Base-by-base conservation (phyloP, 495 filamentous ascomycete species). In the Penicillium canariense region DNA sequence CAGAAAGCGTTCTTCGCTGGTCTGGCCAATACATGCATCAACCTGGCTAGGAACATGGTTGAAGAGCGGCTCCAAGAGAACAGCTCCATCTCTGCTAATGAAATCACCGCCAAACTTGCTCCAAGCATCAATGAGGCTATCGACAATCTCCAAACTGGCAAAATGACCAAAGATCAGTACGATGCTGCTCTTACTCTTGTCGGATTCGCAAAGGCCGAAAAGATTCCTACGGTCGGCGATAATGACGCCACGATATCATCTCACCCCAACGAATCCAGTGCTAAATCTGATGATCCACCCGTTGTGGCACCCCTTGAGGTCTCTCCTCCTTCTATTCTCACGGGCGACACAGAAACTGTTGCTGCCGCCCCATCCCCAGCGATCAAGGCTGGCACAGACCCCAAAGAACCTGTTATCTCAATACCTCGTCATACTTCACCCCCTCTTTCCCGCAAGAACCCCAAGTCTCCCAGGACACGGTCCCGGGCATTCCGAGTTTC, bases 141-240 rank as follows among this genome's bases (percentile, higher is more conserved):
- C 6, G 27, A 43, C 5, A 48, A 50, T 26, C 45, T 56, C 1
- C 22, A 46, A 8, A 38, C 48, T 11, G 50, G 45, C 15, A 48
- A 42, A 26, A 22, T 43, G 5, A 36, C 42, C 14, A 35, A 34
- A 10, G 39, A 46, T 4, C 40, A 56, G 7, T 61, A 58, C 27
- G 54, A 61, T n/a, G 61, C 61, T 26, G 61, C 58, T 1, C 10
- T 51, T 35, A n/a, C 47, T 18, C 58, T 64, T 23, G 51, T 64
- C 6, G 27, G 43, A 31, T 36, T 64, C 14, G 28, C 50, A 4
- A 22, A 36, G n/a, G 28, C 18, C 28, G 17, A 36, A 18, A 25
- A 28, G 4, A 20, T 39, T 25, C 44, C 28, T 30, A 10, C 18
- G 23, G 40, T 26, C 40, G 20, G 46, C 38, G 18, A 46, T 20